Evolutionary conservation across 208 protist genomes (phyloP), one percentile per base, ranked within the genome.

Genomic region (Acanthamoeba healyi): DNA sequence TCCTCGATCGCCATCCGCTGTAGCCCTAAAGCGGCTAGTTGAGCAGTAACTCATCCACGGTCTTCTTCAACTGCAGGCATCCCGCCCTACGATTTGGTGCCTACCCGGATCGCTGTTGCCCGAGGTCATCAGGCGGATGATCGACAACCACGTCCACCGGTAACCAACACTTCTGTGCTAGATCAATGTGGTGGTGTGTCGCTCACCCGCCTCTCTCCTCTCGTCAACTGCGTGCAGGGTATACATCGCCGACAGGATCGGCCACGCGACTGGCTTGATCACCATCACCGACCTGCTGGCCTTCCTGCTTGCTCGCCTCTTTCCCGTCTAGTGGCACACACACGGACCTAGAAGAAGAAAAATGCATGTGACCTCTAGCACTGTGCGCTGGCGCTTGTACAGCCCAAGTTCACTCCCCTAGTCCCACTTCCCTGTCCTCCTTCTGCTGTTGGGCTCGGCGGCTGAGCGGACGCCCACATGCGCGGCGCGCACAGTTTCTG

Each of bases 261-360:
- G 46, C 32, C 88, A 93, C 46, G 46, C 88, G 9, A 44, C 36
- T 32, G 88, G 88, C 12, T 6, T 93, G 14, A 93, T 93, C 29
- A 81, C 63, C 32, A 93, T 81, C 88, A 93, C 88, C 1, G 88
- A 93, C 65, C 17, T 93, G 29, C 88, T 93, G 36, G 36, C 63
- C 42, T 93, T 42, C 42, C n/a, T 93, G 2, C 42, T 93, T 15
- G 51, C 34, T n/a, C 51, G 61, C 36, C 46, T 91, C n/a, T 91
- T 91, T 10, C 36, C 84, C 44, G 38, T 0, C 24, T 14, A 81
- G 38, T n/a, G 9, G 63, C 63, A 17, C 7, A 5, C 10, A 40
- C 9, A 65, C 7, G 10, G 10, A 10, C 58, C 58, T 32, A 14
- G 19, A 32, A 65, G 19, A 65, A 9, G 9, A 32, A 5, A 5